Conservation (phyloP, 2,329 filamentous ascomycete genomes). For the Sordariomycetes sp. region DNA sequence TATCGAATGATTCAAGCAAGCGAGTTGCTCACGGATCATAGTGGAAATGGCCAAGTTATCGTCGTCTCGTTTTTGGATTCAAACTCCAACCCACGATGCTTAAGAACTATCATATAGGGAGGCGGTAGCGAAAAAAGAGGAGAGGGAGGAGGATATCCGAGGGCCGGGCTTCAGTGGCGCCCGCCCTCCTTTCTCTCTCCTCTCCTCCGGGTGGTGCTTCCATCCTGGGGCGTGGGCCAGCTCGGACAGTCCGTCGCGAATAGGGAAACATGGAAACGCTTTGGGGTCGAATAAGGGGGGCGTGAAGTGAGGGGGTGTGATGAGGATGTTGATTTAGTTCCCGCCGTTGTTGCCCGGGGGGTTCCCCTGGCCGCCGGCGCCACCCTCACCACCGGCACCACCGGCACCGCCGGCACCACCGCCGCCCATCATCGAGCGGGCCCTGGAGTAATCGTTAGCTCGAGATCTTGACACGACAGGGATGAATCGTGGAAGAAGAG, state of each 20-base stretch:
- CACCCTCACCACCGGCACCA: too few species aligned
- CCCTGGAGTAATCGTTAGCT: slow-evolving; percentile 18
- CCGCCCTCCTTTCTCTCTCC: not conserved
- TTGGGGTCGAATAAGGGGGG: not conserved
- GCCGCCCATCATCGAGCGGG: slow-evolving; percentile 35
- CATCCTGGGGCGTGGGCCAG: too few species aligned
- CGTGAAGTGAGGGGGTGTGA: not conserved
- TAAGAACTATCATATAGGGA: too few species aligned
- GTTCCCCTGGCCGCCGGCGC: slow-evolving; percentile 9
- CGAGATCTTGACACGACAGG: not conserved
- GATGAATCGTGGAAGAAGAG: not conserved
- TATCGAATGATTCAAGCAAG: too few species aligned
- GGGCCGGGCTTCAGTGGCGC: too few species aligned
- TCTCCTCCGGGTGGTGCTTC: not conserved
- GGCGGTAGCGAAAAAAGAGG: too few species aligned
- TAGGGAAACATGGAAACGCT: not conserved
- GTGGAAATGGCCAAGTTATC: too few species aligned
- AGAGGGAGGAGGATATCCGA: too few species aligned
- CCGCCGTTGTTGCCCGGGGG: not conserved
- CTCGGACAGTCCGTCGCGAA: not conserved
- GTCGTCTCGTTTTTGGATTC: too few species aligned
- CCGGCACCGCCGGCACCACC: slow-evolving; percentile 14
- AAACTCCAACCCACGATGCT: too few species aligned
- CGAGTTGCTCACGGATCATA: too few species aligned
- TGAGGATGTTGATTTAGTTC: not conserved